Evolutionary conservation across 228 moss, liverwort and hornwort genomes (phyloP).

Genomic region (Sphagnum magellanicum): DNA sequence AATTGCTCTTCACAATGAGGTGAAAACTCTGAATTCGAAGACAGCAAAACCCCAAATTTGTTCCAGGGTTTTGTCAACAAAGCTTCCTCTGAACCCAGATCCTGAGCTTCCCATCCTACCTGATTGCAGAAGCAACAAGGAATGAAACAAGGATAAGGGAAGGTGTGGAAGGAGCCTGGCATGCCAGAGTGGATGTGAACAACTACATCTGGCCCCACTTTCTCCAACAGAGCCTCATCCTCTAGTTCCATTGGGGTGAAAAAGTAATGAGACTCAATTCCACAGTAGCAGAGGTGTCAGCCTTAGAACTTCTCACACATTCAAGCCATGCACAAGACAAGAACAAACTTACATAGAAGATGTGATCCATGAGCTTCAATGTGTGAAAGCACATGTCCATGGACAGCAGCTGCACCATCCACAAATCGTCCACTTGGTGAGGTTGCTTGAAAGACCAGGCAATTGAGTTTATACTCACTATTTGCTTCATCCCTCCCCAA

Average conservation of each 20-base stretch:
- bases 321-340: too few species aligned
- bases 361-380: conserved; percentile 93
- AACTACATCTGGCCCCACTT: conserved; percentile 50
- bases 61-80: too few species aligned
- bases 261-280: conserved; percentile 36
- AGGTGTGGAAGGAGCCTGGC: conserved; percentile 86
- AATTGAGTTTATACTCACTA: neutral
- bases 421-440: conserved; percentile 70
- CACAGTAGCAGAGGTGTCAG: neutral
- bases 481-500: too few species aligned
- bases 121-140: too few species aligned
- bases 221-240: conserved; percentile 19
- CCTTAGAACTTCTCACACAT: neutral
- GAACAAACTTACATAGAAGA: conserved; percentile 63
- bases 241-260: conserved; percentile 53
- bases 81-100: too few species aligned
- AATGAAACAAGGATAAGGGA: conserved; percentile 35
- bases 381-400: conserved; percentile 58
- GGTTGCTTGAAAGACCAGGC: conserved; percentile 59
- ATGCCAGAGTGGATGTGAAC: conserved; percentile 88
- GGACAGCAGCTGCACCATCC: conserved; percentile 62
- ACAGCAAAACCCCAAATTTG: too few species aligned
- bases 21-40: too few species aligned
- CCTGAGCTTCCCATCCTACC: neutral
- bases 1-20: too few species aligned